Base-by-base conservation (phyloP, 441 rosid genomes). In the Croton laevigatus region DNA sequence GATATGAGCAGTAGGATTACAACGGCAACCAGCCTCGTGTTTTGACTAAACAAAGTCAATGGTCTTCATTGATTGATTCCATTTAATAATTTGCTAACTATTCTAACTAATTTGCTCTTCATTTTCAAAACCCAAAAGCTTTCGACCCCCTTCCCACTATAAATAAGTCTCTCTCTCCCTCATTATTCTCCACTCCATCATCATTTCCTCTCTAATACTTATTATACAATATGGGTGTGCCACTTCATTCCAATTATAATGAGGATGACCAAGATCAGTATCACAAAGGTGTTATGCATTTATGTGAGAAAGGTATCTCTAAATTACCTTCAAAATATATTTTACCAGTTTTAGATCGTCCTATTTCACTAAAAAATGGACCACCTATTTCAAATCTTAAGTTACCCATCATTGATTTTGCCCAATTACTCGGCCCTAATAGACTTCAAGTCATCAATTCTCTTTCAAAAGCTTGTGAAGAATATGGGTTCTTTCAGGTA, bases 401-500 rank as follows among this genome's bases (percentile, higher is more conserved):
- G 36, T 52, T 82, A 53, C 85, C 85, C 0, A 40, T 80, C 17
- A 66, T 82, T 46, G 85, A 82, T 69, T 68, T 82, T 3, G 68
- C 78, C 2, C 59, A 77, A 34, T 57, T 82, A 19, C 75, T 65
- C 23, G 78, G 78, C 62, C 23, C 69, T 0, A 54, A 73, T 51
- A 75, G 83, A 51, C 7, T 17, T 23, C 57, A 58, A 36, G 76
- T 53, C 20, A 73, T 82, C 23, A n/a, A 60, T 9, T 70, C 80
- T 44, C 73, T 82, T 16, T 76, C 83, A 5, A 52, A 37, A 14
- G 85, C 85, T 36, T 82, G 85, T 51, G 59, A 77, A 71, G 74
- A 70, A 38, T 75, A 79, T 17, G 83, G 85, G 0, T 79, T 75
- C 62, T 82, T 82, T 48, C 85, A 79, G 81, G 85, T 82, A 13